phyloP scores from a whole-genome alignment of 1,139 yeast species.

The Yamadazyma trypodendri region DNA sequence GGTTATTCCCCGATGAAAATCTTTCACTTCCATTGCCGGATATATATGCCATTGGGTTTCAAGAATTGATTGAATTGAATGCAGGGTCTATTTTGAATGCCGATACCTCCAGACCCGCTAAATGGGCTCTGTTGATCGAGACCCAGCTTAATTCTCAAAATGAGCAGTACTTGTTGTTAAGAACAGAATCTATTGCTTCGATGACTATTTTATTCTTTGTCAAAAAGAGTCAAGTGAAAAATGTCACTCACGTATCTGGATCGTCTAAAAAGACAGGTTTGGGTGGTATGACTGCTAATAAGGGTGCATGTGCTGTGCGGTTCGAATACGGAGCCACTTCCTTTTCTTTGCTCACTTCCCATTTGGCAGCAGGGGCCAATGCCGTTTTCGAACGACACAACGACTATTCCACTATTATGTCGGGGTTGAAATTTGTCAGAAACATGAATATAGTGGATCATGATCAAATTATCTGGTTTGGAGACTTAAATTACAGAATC shows the following conservation, averaged over 20 bases:
- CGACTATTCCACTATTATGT: slow-evolving; percentile 78
- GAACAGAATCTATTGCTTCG: slow-evolving; percentile 47
- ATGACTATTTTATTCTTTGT: slow-evolving; percentile 41
- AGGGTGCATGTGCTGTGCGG: slow-evolving; percentile 88
- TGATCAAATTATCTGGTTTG: slow-evolving; percentile 89
- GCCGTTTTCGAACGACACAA: slow-evolving; percentile 85
- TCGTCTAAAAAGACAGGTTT: slow-evolving; percentile 83
- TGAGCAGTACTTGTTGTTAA: slow-evolving; percentile 36
- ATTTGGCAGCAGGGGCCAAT: slow-evolving; percentile 88
- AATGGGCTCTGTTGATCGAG: slow-evolving; percentile 62
- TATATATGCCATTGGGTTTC: slow-evolving; percentile 82
- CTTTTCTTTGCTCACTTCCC: slow-evolving; percentile 84
- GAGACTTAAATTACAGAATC: slow-evolving; percentile 91
- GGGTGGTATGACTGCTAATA: slow-evolving; percentile 90
- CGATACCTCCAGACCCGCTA: slow-evolving; percentile 60
- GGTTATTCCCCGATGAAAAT: slow-evolving; percentile 78
- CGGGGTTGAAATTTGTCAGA: slow-evolving; percentile 75
- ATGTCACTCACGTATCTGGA: slow-evolving; percentile 75
- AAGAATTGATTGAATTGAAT: slow-evolving; percentile 87
- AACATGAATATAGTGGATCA: slow-evolving; percentile 73
- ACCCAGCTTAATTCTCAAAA: slow-evolving; percentile 50
- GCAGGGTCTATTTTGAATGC: slow-evolving; percentile 79
- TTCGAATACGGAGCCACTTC: slow-evolving; percentile 75
- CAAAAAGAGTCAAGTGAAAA: slow-evolving; percentile 48
- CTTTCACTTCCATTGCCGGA: slow-evolving; percentile 54